Percentiles rank a stretch among this genome's conserved stretches.
Conservation (phyloP, 2,329 filamentous ascomycete species). For the Fusarium bactridioides region DNA sequence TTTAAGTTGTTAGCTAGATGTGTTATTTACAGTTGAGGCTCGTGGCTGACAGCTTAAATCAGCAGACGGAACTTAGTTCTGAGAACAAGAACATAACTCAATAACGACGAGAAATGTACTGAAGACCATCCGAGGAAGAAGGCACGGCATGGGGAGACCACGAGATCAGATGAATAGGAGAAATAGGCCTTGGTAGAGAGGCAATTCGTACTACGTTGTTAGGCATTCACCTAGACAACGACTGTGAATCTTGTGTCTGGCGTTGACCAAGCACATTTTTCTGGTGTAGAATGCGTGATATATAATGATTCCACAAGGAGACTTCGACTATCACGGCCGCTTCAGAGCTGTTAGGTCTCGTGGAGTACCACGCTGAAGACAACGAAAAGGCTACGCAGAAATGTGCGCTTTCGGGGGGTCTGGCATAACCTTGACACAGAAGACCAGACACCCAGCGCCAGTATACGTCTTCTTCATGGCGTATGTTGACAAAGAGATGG, state of each 20-base stretch:
- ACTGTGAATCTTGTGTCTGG: background rate
- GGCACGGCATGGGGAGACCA: background rate
- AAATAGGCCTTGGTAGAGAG: background rate
- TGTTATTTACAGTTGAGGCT: no score
- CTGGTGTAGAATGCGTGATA: no score
- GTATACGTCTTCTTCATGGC: background rate
- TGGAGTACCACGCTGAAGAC: background rate
- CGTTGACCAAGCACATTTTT: background rate
- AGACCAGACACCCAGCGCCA: background rate
- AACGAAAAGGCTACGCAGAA: background rate
- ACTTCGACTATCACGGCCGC: background rate
- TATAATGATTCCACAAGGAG: background rate
- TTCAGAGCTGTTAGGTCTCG: background rate
- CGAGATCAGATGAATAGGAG: fast-evolving
- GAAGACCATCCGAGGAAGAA: background rate
- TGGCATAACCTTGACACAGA: background rate
- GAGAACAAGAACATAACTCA: background rate
- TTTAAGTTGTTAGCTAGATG: no score
- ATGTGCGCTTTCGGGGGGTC: background rate
- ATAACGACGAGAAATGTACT: background rate
- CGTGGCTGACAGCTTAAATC: no score
- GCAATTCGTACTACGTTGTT: background rate
- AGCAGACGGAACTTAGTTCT: no score
- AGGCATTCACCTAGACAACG: fast-evolving
- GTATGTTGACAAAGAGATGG: background rate